phyloP scores from a whole-genome alignment of 768 basidiomycete species.

The Auricularia heimuer region DNA sequence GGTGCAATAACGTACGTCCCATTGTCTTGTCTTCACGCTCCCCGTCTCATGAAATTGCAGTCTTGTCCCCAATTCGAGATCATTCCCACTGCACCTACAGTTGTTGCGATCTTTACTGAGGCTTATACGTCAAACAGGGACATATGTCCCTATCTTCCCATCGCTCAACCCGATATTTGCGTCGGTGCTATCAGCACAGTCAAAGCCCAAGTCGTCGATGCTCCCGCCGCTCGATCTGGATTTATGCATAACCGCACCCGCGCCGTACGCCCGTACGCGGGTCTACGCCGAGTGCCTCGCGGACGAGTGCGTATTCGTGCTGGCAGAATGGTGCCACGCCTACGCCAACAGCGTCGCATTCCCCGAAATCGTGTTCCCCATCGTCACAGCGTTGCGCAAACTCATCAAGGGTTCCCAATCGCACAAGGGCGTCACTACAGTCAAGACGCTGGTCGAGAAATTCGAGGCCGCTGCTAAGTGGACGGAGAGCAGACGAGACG shows the following conservation, averaged over 20 bases:
- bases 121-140: conserved; percentile 71
- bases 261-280: conserved; percentile 79
- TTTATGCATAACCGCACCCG: conserved; percentile 74
- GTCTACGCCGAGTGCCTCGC: conserved; percentile 74
- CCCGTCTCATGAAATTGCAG: conserved; percentile 30
- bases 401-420: conserved; percentile 54
- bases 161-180: conserved; percentile 80
- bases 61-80: conserved; percentile 81
- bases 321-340: conserved; percentile 73
- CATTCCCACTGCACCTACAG: conserved; percentile 92
- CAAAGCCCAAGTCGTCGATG: conserved; percentile 74
- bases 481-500: conserved; percentile 62
- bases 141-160: conserved; percentile 80
- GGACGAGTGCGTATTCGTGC: conserved; percentile 70
- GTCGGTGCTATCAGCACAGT: conserved; percentile 53
- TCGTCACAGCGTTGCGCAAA: conserved; percentile 61
- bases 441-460: conserved; percentile 78
- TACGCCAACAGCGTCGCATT: conserved; percentile 61
- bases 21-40: background rate
- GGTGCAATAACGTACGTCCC: conserved; percentile 79
- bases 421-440: conserved; percentile 45
- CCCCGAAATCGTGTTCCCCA: conserved; percentile 82
- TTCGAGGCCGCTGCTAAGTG: conserved; percentile 76
- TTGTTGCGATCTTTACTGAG: conserved; percentile 81
- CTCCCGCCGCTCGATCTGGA: conserved; percentile 86